Conservation (phyloP, 1,139 yeast species). For the Taphrina sp. region DNA sequence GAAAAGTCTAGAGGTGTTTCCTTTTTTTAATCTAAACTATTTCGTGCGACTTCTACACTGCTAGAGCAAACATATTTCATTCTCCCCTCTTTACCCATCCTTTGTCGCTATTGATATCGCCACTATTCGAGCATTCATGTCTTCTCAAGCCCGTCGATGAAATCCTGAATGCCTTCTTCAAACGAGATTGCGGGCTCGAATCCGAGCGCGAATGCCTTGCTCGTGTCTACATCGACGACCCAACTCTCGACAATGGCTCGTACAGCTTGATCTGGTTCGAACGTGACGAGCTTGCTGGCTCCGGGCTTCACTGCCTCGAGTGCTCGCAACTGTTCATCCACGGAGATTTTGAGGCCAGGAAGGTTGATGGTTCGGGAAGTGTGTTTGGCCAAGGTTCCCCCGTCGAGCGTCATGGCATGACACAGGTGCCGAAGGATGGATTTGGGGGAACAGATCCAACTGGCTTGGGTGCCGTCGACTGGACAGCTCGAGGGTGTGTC, state of each 20-base stretch:
- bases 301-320: slow-evolving; percentile 35
- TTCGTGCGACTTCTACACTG: too few species aligned
- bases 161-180: neutral
- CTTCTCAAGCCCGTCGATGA: too few species aligned
- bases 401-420: neutral
- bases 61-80: too few species aligned
- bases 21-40: too few species aligned
- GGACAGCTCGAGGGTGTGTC: slow-evolving; percentile 22
- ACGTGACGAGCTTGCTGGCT: neutral
- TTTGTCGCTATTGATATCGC: too few species aligned
- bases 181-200: neutral
- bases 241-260: neutral
- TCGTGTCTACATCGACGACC: neutral
- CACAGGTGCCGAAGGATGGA: neutral
- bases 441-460: neutral
- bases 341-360: slow-evolving; percentile 39
- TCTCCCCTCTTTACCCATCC: too few species aligned
- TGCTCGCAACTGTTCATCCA: slow-evolving; percentile 40
- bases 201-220: neutral
- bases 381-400: neutral
- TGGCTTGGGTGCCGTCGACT: neutral
- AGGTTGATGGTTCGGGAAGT: slow-evolving; percentile 39
- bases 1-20: too few species aligned
- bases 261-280: slow-evolving; percentile 1
- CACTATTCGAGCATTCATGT: too few species aligned